phyloP scores from a whole-genome alignment of 129 eudicot species.

The Helianthus tuberosus region DNA sequence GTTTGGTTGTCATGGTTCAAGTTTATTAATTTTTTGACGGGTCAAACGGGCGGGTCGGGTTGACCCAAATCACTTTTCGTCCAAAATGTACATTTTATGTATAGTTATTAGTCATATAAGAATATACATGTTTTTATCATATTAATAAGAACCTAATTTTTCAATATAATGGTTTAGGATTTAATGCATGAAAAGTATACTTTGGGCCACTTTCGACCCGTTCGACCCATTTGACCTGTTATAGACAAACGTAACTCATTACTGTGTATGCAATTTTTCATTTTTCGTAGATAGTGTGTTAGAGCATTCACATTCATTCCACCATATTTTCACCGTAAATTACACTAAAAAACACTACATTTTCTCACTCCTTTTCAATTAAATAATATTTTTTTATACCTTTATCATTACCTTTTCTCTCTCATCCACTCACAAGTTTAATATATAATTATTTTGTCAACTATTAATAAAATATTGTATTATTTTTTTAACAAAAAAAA shows the following conservation, averaged over 20 bases:
- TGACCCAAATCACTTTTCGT: not conserved
- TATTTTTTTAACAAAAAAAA: not conserved
- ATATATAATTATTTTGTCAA: slow-evolving; percentile 3
- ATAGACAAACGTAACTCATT: not conserved
- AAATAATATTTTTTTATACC: no score
- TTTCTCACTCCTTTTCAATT: no score
- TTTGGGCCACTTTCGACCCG: not conserved
- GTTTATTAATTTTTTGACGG: no score
- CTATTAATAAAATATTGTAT: not conserved
- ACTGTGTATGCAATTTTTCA: not conserved
- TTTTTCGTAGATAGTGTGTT: not conserved
- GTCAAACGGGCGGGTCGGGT: not conserved
- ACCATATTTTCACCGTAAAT: no score
- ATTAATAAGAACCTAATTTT: not conserved
- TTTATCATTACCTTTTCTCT: no score
- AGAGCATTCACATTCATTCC: no score
- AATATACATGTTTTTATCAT: not conserved
- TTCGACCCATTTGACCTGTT: not conserved
- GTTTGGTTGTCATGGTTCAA: not conserved
- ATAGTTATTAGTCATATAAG: not conserved
- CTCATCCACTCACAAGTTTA: no score
- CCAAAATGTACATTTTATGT: not conserved
- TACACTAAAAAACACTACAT: no score
- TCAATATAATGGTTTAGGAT: not conserved
- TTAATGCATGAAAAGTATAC: no score